Evolutionary conservation across 352 stramenopile genomes (phyloP), one percentile per base, ranked within the genome.

Genomic region (Peronospora belbahrii): DNA sequence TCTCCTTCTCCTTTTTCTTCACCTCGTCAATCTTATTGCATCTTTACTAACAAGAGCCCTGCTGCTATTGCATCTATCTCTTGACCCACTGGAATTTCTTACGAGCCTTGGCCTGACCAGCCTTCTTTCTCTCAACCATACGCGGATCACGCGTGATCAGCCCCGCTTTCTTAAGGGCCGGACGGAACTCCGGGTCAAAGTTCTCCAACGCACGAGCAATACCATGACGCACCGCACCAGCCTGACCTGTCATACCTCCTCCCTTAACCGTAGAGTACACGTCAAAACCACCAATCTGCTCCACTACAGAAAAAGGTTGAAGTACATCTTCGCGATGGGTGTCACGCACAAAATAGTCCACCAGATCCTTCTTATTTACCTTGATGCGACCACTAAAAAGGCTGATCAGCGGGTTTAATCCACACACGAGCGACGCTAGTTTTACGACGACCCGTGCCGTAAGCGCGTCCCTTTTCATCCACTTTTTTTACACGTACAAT

Each of bases 21-120:
- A 24, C 32, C 40, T 42, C 48, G 48, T 42, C 48, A 23, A 39
- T 49, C 33, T 17, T 47, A 31, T 46, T 27, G n/a, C n/a, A n/a
- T n/a, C n/a, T n/a, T n/a, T n/a, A n/a, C n/a, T 58, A 32, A 56
- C 42, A 59, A 33, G 9, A 52, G 37, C 40, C 42, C 33, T 56
- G 23, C 30, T 25, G 32, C 40, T 17, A n/a, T 33, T 47, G 35
- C 55, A 59, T 82, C 70, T 95, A 98, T 89, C 95, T 94, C 76
- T 97, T 97, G 61, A 97, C 92, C 95, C 95, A 98, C 75, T 98
- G 94, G 63, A 95, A 96, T 64, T 91, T 89, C 84, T 98, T 98
- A 56, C 95, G 85, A 4, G 95, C 94, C 76, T 98, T 98, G 24
- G 85, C 71, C 59, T 92, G 87, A 52, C 95, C 95, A 25, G 93